A percentile compares a stretch with the other conserved stretches of the same genome.
Conservation (phyloP, 176 grass and related monocot species). For the Dendrocalamus sinicus region DNA sequence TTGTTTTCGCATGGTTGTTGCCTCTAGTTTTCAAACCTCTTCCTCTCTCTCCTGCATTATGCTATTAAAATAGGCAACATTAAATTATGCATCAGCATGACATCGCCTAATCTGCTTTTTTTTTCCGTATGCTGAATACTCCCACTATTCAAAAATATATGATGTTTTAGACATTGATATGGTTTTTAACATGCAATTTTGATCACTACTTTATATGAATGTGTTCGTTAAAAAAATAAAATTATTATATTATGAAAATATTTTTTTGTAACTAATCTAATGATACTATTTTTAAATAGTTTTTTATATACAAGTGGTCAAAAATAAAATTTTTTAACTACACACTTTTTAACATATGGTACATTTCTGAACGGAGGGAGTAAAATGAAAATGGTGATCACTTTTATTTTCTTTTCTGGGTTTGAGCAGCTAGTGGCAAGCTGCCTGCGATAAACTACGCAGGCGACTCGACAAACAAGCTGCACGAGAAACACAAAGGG, state of each 20-base stretch:
- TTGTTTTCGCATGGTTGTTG: conserved; percentile 31
- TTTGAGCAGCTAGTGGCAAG: neutral
- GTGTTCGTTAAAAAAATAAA: too few relatives aligned
- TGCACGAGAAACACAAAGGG: conserved; percentile 43
- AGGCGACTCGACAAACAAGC: conserved; percentile 19
- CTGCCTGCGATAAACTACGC: neutral
- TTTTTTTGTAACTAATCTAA: too few relatives aligned
- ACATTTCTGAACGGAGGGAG: neutral
- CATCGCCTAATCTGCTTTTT: conserved; percentile 15
- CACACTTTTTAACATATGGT: too few relatives aligned
- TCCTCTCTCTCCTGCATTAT: neutral
- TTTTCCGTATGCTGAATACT: neutral
- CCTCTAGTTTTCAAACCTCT: conserved; percentile 12
- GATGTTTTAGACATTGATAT: too few relatives aligned
- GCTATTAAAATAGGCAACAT: neutral
- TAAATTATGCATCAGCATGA: neutral
- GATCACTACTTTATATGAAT: too few relatives aligned
- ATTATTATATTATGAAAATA: too few relatives aligned
- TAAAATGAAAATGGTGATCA: neutral
- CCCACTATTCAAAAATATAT: too few relatives aligned
- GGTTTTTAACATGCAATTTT: too few relatives aligned
- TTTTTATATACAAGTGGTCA: too few relatives aligned
- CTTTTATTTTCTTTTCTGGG: neutral
- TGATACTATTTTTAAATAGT: too few relatives aligned
- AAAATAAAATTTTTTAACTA: too few relatives aligned